Evolutionary conservation across 345 rosid species (phyloP), one percentile per base, ranked within the genome.

Genomic region (Populus tremula): DNA sequence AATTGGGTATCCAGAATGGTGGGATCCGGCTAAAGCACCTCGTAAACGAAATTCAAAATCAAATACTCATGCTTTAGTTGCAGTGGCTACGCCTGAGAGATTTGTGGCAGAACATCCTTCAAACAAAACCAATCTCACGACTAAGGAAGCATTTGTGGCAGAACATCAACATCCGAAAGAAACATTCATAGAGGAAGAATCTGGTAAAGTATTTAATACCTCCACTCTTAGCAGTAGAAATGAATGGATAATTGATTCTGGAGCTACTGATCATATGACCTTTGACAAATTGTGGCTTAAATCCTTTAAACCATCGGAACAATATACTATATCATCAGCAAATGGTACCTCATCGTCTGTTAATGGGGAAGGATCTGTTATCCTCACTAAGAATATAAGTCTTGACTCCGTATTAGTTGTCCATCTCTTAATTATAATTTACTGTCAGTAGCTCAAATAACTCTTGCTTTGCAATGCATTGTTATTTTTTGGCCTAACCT

Each of bases 181-280:
- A 27, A 39, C 20, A 49, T 0, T 4, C 36, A 33, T 5, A 33
- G 0, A 33, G 36, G 36, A 33, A 33, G 0, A 33, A 33, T 33
- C 0, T 33, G 31, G 50, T 68, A 68, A 68, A 49, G 38, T 27
- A 4, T n/a, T 68, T 4, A 21, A n/a, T 21, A 17, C 31, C 2
- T 23, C 49, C 12, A n/a, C 50, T 3, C 29, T 20, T 1, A 8
- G 5, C 8, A 43, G 31, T 18, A 35, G 4, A 29, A 68, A 6
- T 68, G 39, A 12, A 68, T 68, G 25, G 71, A 43, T 68, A 68
- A 68, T 39, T 68, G 71, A 68, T 68, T 68, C 31, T 1, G 50
- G 50, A 13, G 29, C 17, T n/a, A 68, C 31, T 8, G 17, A 68
- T 4, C 31, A 68, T 5, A 68, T 68, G 71, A 68, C 31, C 5